These are phyloP conservation scores for Phytophthora tentaculata DNA, from an alignment of 352 stramenopile genomes.

Conservation along the genomic window DNA sequence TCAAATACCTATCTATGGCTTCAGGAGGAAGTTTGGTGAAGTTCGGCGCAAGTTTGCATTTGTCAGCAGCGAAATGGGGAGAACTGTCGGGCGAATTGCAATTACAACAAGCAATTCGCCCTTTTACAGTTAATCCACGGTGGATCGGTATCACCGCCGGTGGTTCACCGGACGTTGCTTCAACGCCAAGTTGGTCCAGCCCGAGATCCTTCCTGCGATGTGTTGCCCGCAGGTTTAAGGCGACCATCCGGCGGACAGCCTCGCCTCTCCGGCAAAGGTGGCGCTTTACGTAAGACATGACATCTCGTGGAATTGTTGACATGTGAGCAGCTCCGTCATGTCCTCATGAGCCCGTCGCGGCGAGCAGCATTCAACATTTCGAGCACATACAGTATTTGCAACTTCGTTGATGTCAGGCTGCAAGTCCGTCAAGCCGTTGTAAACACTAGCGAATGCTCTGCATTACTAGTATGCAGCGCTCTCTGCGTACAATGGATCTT, in stretches of 20 bases:
- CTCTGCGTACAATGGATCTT: constrained; percentile 22
- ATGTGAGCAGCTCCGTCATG: background rate
- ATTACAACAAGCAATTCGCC: background rate
- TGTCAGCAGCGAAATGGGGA: constrained; percentile 15
- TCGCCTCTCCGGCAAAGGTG: constrained; percentile 4
- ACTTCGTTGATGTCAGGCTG: background rate
- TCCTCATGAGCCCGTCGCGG: constrained; percentile 17
- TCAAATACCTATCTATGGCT: too few species aligned
- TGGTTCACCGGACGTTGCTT: constrained; percentile 7
- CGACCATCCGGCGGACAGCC: constrained; percentile 19
- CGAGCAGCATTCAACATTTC: constrained; percentile 18
- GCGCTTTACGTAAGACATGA: constrained; percentile 20
- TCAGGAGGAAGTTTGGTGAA: too few species aligned
- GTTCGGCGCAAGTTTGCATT: constrained; percentile 11
- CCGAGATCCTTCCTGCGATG: constrained; percentile 27
- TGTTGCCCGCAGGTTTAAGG: constrained; percentile 18
- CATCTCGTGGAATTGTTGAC: constrained; percentile 19
- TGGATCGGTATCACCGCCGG: background rate
- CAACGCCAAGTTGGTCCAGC: constrained; percentile 8
- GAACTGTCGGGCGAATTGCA: background rate
- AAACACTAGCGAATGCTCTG: background rate
- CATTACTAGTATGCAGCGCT: too few species aligned
- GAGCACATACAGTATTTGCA: constrained; percentile 5
- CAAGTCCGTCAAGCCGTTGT: background rate
- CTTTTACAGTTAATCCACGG: too few species aligned